Base-by-base conservation (phyloP, 768 basidiomycete genomes). In the Pleurotus tuber-regium region DNA sequence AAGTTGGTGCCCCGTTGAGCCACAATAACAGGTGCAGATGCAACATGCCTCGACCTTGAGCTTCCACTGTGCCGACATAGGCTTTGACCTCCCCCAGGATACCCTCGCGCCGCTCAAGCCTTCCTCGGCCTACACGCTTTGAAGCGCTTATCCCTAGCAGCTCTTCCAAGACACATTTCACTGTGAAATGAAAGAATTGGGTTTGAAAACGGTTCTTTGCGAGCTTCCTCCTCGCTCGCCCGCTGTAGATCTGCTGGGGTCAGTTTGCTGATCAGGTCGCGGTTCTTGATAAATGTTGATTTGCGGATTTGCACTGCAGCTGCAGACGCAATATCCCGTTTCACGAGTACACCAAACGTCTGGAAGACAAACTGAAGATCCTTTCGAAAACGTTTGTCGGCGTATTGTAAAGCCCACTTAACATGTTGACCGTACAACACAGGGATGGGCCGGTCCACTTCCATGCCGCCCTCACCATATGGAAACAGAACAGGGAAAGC, bases 101-200 rank as follows among this genome's bases (percentile, higher is more conserved):
- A 0, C 73, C 74, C n/a, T 53, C 0, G 29, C 10, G 0, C 59
- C 23, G 1, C 52, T 54, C 2, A 70, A 73, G 0, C 63, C 58
- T 18, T 65, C 57, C 11, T 57, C 24, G 2, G 72, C 43, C 71
- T 70, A 76, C 0, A 74, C 46, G 74, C 70, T 57, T 76, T 71
- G 18, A 57, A 29, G 18, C 56, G 18, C 65, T 42, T 8, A 74
- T 56, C 0, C 64, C 60, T 33, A 76, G 65, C 0, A 78, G 25
- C 1, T 26, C 59, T 16, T 61, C 43, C 0, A 77, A 51, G 9
- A 76, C 56, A 0, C 61, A 56, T 0, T 46, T 42, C 9, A 75
- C 65, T 16, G 69, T 59, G 50, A 69, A 68, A 39, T 72, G 64
- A 55, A 74, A 76, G 50, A 69, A 75, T 44, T 65, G 59, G 56